Evolutionary conservation across 805 yeast genomes (phyloP).

Genomic region (Lachancea quebecensis): DNA sequence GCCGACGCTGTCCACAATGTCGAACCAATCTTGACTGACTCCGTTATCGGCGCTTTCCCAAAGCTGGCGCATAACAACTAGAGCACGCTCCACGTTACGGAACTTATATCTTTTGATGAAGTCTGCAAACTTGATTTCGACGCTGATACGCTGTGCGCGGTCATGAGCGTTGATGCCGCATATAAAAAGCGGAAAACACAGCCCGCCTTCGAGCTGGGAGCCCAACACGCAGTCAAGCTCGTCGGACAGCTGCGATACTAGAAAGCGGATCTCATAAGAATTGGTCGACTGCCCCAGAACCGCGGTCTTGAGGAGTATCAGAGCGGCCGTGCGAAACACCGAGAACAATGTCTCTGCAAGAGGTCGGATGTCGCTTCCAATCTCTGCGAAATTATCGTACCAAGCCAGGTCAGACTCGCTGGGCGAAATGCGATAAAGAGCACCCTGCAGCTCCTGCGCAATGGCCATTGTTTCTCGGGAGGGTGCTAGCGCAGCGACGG

Average conservation of each 20-base stretch:
- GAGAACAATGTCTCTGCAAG: conserved; percentile 66
- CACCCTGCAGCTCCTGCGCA: conserved; percentile 15
- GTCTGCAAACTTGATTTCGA: conserved; percentile 46
- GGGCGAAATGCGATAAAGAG: conserved; percentile 13
- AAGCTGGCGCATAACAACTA: conserved; percentile 34
- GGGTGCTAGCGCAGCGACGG: conserved; percentile 9
- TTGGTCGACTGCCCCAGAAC: conserved; percentile 33
- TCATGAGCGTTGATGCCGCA: conserved; percentile 65
- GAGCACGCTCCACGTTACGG: conserved; percentile 48
- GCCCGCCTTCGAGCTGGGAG: conserved; percentile 60
- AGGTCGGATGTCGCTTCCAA: conserved; percentile 44
- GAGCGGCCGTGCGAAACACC: conserved; percentile 61
- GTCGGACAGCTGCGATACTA: conserved; percentile 46
- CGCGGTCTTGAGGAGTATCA: conserved; percentile 60
- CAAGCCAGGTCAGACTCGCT: conserved; percentile 12
- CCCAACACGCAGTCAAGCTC: conserved; percentile 57
- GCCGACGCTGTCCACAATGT: conserved; percentile 53
- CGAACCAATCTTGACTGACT: conserved; percentile 52
- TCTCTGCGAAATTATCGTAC: conserved; percentile 18
- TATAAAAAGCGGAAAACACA: conserved; percentile 72
- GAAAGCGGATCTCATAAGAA: conserved; percentile 53
- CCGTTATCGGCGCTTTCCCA: conserved; percentile 34
- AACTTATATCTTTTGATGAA: conserved; percentile 60
- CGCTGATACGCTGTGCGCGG: conserved; percentile 42
- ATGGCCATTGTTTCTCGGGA: conserved; percentile 11